phyloP scores from a whole-genome alignment of 2,329 filamentous ascomycete genomes.

The Didymella pinodella region DNA sequence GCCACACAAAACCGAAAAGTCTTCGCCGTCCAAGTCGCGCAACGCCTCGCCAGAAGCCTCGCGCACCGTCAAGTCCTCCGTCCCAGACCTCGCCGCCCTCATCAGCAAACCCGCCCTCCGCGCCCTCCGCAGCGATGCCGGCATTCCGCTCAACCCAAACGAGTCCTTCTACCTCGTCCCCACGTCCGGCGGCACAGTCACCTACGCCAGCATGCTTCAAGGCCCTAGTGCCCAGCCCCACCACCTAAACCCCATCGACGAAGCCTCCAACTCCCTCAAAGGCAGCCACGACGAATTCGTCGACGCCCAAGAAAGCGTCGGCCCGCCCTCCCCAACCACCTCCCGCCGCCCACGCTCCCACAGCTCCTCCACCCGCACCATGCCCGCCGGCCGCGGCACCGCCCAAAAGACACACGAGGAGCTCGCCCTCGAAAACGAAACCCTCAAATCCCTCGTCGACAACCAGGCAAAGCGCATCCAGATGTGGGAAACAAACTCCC shows the following conservation, averaged over 20 bases:
- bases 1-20: slow-evolving; percentile 31
- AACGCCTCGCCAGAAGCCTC: slow-evolving; percentile 41
- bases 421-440: slow-evolving; percentile 85
- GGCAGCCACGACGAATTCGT: slow-evolving; percentile 77
- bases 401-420: slow-evolving; percentile 81
- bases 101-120: slow-evolving; percentile 86
- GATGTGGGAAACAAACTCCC: slow-evolving; percentile 90
- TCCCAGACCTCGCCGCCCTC: slow-evolving; percentile 81
- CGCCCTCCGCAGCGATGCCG: slow-evolving; percentile 72
- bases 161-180: slow-evolving; percentile 88
- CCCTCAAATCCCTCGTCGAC: slow-evolving; percentile 84
- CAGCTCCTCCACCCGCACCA: slow-evolving; percentile 37
- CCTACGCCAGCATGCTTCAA: slow-evolving; percentile 85
- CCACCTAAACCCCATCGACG: slow-evolving; percentile 49
- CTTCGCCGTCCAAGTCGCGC: slow-evolving; percentile 35
- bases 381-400: slow-evolving; percentile 45
- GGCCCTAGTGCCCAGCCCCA: slow-evolving; percentile 47
- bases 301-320: slow-evolving; percentile 76
- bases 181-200: slow-evolving; percentile 86
- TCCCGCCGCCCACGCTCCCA: slow-evolving; percentile 44
- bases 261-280: slow-evolving; percentile 49
- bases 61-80: slow-evolving; percentile 53
- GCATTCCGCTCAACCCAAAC: slow-evolving; percentile 56
- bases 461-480: slow-evolving; percentile 87
- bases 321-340: slow-evolving; percentile 56